phyloP scores from a whole-genome alignment of 169 alveolate genomes.

The Plasmodium malariae region DNA sequence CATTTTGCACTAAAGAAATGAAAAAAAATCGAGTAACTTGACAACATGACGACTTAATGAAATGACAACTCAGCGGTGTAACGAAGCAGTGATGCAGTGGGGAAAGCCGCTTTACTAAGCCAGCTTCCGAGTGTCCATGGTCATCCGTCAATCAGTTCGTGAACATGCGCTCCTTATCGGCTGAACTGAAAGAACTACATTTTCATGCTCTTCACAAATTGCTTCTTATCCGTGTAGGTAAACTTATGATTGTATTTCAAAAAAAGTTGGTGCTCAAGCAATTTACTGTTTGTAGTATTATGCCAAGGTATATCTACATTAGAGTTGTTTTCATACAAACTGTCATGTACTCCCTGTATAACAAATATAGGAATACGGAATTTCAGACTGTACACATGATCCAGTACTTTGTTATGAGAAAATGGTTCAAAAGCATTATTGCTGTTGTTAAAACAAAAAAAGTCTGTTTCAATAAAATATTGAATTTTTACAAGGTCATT shows the following conservation, averaged over 20 bases:
- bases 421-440: not conserved
- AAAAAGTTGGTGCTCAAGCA: not conserved
- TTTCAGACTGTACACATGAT: slow-evolving; percentile 1
- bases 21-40: too few relatives aligned
- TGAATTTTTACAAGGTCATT: slow-evolving; percentile 12
- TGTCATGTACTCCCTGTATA: slow-evolving; percentile 4
- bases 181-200: too few relatives aligned
- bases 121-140: too few relatives aligned
- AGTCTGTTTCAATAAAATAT: slow-evolving; percentile 30
- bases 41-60: too few relatives aligned
- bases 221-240: slow-evolving; percentile 1
- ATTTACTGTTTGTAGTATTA: not conserved
- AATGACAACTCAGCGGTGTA: too few relatives aligned
- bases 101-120: too few relatives aligned
- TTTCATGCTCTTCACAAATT: slow-evolving; percentile 7
- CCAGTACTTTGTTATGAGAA: not conserved
- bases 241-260: slow-evolving; percentile 12
- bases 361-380: slow-evolving; percentile 31
- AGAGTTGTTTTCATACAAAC: not conserved
- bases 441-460: slow-evolving; percentile 16
- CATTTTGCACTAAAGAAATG: too few relatives aligned
- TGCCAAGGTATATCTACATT: not conserved
- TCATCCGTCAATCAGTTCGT: too few relatives aligned
- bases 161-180: too few relatives aligned
- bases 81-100: too few relatives aligned